Conservation (phyloP, 176 grass and related monocot genomes). For the Panicum miliaceum region DNA sequence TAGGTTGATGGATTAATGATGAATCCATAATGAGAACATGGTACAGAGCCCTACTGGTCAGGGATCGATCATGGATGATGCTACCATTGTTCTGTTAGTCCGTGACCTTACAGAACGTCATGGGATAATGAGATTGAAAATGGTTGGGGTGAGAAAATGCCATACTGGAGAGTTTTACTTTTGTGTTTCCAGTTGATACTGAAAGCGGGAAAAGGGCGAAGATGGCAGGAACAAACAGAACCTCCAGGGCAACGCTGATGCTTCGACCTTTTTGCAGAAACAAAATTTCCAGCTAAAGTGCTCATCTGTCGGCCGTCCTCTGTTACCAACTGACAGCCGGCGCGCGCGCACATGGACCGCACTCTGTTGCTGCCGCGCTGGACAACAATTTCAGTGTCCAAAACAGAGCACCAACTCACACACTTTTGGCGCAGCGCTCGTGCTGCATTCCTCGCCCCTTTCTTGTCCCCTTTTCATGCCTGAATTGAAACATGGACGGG, state of each 20-base stretch:
- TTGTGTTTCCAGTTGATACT: not conserved
- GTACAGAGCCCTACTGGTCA: not conserved
- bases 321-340: not conserved
- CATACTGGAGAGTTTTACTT: not conserved
- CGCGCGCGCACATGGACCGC: slow-evolving; percentile 9
- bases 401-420: slow-evolving; percentile 17
- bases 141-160: not conserved
- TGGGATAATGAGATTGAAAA: not conserved
- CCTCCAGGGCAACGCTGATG: not conserved
- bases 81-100: not conserved
- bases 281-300: not conserved
- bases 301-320: not conserved
- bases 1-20: slow-evolving; percentile 1
- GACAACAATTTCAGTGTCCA: not conserved
- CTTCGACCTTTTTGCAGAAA: not conserved
- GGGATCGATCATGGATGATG: not conserved
- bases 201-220: not conserved
- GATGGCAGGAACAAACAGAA: not conserved
- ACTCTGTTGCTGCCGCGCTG: not conserved
- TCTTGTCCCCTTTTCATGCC: not conserved
- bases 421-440: not conserved
- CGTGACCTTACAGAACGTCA: slow-evolving; percentile 33
- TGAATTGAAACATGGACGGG: not conserved
- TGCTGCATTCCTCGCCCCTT: not conserved
- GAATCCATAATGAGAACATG: not conserved